Percentiles rank a stretch among this genome's conserved stretches.
Evolutionary conservation across 192 early-diverging fungal species (phyloP).

Genomic region (Linnemannia elongata): DNA sequence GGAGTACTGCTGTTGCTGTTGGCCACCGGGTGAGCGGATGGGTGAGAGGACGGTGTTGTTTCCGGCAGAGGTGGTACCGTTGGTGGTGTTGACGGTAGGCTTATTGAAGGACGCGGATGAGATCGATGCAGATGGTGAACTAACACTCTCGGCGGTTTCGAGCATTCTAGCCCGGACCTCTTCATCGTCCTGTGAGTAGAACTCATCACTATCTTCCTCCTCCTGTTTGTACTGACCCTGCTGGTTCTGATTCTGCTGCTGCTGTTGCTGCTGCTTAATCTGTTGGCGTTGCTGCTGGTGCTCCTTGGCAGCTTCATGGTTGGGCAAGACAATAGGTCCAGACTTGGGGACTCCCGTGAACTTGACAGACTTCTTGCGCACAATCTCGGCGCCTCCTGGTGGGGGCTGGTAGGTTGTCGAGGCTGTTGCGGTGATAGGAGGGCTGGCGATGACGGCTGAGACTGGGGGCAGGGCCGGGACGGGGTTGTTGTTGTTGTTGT

Average conservation of each 20-base stretch:
- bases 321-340: slow-evolving; percentile 45
- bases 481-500: too few species aligned
- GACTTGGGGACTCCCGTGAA: slow-evolving; percentile 38
- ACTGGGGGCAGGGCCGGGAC: slow-evolving; percentile 12
- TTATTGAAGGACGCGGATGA: slow-evolving; percentile 15
- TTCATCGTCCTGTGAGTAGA: not conserved
- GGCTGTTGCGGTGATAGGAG: not conserved
- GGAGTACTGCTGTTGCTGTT: not conserved
- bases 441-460: not conserved
- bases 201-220: not conserved
- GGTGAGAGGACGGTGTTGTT: slow-evolving; percentile 9
- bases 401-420: not conserved
- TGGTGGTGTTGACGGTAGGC: slow-evolving; percentile 7
- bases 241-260: slow-evolving; percentile 15
- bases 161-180: not conserved
- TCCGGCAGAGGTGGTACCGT: too few species aligned
- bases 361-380: slow-evolving; percentile 54
- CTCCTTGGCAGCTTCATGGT: slow-evolving; percentile 46
- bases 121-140: not conserved
- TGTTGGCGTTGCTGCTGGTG: slow-evolving; percentile 45
- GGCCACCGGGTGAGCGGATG: slow-evolving; percentile 20
- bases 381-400: slow-evolving; percentile 16
- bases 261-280: slow-evolving; percentile 11
- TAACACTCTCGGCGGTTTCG: not conserved
- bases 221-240: not conserved